These are phyloP conservation scores for Trichoderma harzianum DNA, from an alignment of 2,329 filamentous ascomycete species.

Conservation along the genomic window DNA sequence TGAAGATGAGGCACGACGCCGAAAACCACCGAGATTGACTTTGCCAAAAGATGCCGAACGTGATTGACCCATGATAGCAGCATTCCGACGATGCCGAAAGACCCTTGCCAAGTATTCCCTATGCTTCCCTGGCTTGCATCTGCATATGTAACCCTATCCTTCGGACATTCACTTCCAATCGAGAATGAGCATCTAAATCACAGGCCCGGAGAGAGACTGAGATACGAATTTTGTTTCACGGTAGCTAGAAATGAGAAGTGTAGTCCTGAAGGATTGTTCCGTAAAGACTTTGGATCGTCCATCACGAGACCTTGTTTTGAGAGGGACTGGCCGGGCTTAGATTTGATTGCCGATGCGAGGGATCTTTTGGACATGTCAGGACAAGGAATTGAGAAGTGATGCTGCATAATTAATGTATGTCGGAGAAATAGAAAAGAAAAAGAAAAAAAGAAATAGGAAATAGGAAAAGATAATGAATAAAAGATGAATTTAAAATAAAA, in stretches of 20 bases:
- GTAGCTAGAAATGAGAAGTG: background rate
- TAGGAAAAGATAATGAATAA: background rate
- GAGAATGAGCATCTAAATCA: background rate
- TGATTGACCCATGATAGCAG: background rate
- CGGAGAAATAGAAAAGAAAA: background rate
- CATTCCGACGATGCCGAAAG: background rate
- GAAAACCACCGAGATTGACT: background rate
- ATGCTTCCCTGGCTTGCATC: background rate
- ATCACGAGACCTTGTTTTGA: background rate
- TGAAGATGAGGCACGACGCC: background rate
- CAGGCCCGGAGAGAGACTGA: background rate
- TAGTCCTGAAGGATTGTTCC: background rate
- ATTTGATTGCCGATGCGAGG: constrained; percentile 2
- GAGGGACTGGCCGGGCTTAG: background rate
- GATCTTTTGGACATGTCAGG: background rate
- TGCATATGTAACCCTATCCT: background rate
- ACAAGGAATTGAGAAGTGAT: background rate
- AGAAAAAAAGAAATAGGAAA: background rate
- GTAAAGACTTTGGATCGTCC: background rate
- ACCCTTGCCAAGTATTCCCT: background rate
- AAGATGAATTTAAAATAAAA: background rate
- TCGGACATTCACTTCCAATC: background rate
- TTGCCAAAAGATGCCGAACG: background rate
- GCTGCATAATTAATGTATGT: background rate
- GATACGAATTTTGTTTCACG: background rate